phyloP scores from a whole-genome alignment of 371 early-diverging fungal species.

The Rhizomucor pusillus region DNA sequence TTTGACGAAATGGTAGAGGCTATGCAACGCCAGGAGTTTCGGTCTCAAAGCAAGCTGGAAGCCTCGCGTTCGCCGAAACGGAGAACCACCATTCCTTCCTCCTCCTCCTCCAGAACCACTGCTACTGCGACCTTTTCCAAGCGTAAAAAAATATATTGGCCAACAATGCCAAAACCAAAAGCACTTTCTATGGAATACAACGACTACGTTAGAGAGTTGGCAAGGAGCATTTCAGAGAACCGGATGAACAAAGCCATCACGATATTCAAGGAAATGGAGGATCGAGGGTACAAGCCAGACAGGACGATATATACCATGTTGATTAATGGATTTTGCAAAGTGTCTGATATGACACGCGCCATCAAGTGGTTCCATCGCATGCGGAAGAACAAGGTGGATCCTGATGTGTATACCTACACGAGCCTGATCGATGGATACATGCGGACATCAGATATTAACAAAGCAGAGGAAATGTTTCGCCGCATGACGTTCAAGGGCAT shows the following conservation, averaged over 20 bases:
- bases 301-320: slow-evolving; percentile 18
- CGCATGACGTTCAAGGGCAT: slow-evolving; percentile 32
- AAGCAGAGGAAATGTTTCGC: slow-evolving; percentile 32
- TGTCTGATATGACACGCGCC: slow-evolving; percentile 34
- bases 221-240: slow-evolving; percentile 4
- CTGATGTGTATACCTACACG: slow-evolving; percentile 43
- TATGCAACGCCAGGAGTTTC: too few species aligned
- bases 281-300: slow-evolving; percentile 4
- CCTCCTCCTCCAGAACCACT: too few species aligned
- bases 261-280: slow-evolving; percentile 22
- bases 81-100: too few species aligned
- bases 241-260: slow-evolving; percentile 32
- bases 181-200: too few species aligned
- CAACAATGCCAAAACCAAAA: too few species aligned
- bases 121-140: too few species aligned
- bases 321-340: slow-evolving; percentile 24
- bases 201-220: too few species aligned
- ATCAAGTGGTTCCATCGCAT: slow-evolving; percentile 37
- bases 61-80: too few species aligned
- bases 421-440: slow-evolving; percentile 48
- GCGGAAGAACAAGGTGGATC: slow-evolving; percentile 19
- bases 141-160: too few species aligned
- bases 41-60: too few species aligned
- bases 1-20: too few species aligned
- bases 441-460: slow-evolving; percentile 32